Conservation (phyloP, 306 rosid genomes). For the Quercus rubra region DNA sequence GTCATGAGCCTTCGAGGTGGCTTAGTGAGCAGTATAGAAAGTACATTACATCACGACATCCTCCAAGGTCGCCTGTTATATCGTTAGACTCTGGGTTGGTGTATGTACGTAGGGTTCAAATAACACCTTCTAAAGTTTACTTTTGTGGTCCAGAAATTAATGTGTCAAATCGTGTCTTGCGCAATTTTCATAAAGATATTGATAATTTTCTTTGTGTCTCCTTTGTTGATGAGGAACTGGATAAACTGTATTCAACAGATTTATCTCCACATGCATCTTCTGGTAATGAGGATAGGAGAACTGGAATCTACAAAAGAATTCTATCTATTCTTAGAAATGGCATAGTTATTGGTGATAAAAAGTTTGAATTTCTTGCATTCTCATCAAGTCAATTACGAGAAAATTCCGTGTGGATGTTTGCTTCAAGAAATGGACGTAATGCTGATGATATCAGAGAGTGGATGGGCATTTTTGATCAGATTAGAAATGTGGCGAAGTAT, state of each 20-base stretch:
- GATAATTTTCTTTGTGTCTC: slow-evolving; percentile 80
- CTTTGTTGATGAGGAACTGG: slow-evolving; percentile 82
- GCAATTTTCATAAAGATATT: slow-evolving; percentile 29
- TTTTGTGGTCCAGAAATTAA: slow-evolving; percentile 75
- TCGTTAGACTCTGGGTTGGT: slow-evolving; percentile 67
- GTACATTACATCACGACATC: slow-evolving; percentile 27
- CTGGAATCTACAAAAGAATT: slow-evolving; percentile 59
- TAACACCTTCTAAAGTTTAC: slow-evolving; percentile 69
- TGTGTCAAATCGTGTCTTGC: slow-evolving; percentile 84
- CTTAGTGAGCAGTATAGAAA: slow-evolving; percentile 44
- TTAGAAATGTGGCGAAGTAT: slow-evolving; percentile 85
- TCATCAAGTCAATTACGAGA: slow-evolving; percentile 87
- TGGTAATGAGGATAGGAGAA: slow-evolving; percentile 34
- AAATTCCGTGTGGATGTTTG: slow-evolving; percentile 88
- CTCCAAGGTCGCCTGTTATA: slow-evolving; percentile 39
- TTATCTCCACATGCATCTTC: slow-evolving; percentile 49
- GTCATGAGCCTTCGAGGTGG: slow-evolving; percentile 69
- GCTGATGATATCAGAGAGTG: slow-evolving; percentile 51
- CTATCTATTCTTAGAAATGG: slow-evolving; percentile 64
- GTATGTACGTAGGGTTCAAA: slow-evolving; percentile 67
- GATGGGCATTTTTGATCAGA: slow-evolving; percentile 68
- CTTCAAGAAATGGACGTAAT: slow-evolving; percentile 37
- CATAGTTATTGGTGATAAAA: slow-evolving; percentile 60
- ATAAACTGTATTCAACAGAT: slow-evolving; percentile 54
- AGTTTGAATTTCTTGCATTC: slow-evolving; percentile 83